phyloP scores from a whole-genome alignment of 345 rosid genomes.

The Xanthoceras sorbifolium region DNA sequence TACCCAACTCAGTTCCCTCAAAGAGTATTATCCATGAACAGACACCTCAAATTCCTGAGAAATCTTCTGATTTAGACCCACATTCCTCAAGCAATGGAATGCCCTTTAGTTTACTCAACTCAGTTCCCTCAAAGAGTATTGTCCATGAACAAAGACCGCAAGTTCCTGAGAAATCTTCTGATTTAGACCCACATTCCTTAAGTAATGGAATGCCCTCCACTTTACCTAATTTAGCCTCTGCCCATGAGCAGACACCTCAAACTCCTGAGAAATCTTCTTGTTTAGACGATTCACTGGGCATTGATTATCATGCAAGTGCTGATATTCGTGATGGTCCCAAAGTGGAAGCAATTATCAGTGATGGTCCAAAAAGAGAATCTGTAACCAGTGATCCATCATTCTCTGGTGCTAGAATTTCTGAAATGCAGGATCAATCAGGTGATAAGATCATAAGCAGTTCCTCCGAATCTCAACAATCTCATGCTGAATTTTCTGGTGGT shows the following conservation, averaged over 20 bases:
- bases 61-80: slow-evolving; percentile 36
- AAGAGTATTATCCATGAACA: slow-evolving; percentile 34
- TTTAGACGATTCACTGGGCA: slow-evolving; percentile 30
- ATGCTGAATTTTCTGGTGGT: slow-evolving; percentile 34
- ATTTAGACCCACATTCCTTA: slow-evolving; percentile 27
- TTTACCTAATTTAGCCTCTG: slow-evolving; percentile 32
- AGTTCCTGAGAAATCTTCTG: slow-evolving; percentile 35
- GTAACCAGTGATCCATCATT: slow-evolving; percentile 28
- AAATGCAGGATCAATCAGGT: slow-evolving; percentile 21
- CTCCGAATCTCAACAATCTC: slow-evolving; percentile 40
- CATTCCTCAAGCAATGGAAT: slow-evolving; percentile 29
- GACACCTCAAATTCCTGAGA: slow-evolving; percentile 31
- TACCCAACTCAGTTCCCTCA: slow-evolving; percentile 36
- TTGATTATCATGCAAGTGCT: slow-evolving; percentile 18
- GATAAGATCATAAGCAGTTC: slow-evolving; percentile 24
- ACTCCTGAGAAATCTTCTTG: slow-evolving; percentile 33
- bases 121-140: slow-evolving; percentile 34
- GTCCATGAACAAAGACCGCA: slow-evolving; percentile 31
- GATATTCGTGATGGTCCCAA: slow-evolving; percentile 26
- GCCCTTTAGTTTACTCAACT: slow-evolving; percentile 25
- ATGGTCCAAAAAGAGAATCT: slow-evolving; percentile 24
- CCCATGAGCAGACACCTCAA: slow-evolving; percentile 32
- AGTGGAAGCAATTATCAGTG: slow-evolving; percentile 27
- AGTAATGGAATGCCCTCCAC: slow-evolving; percentile 26
- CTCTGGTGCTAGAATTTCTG: slow-evolving; percentile 25